Evolutionary conservation across 1,284 basidiomycete species (phyloP), one percentile per base, ranked within the genome.

Genomic region (Coniferiporia weirii): DNA sequence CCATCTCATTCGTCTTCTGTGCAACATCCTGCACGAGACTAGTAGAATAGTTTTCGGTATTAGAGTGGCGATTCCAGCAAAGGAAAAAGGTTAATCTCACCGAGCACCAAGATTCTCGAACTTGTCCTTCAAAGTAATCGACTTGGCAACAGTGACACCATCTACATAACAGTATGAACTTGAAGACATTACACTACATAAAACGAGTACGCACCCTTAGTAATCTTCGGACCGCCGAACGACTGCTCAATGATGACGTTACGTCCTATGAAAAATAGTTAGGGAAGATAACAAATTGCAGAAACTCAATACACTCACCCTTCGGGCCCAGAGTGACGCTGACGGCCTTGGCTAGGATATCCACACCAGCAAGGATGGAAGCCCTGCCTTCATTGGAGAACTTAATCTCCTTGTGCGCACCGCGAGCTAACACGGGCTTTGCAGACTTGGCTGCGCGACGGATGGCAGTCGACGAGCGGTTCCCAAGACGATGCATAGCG

Each of bases 241-340:
- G 93, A 84, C 80, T 98, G 96, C 73, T 98, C 95, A 70, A 99
- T 98, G 79, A 99, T 98, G 69, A 98, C 96, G 73, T 98, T 99
- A 69, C 96, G 86, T 68, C 94, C 91, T 91, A 63, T n/a, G n/a
- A n/a, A 48, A 54, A 50, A 64, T 61, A 48, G 22, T 15, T n/a
- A 59, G 69, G 57, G 66, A 50, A 60, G n/a, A 38, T 13, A 43
- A 36, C 22, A 3, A 2, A 20, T 10, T 32, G 43, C 6, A n/a
- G 9, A 35, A 13, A 22, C 36, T 32, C 48, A n/a, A 36, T 51
- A 12, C 3, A 68, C 79, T 13, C 60, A 89, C 93, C 94, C 78
- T 99, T 99, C 56, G 96, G 96, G 61, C 96, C 96, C 43, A 98
- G 84, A 43, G 96, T 99, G 54, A 97, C 94, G 66, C 85, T 87